Conservation (phyloP, 2,329 filamentous ascomycete genomes). For the Dissoconium aciculare region DNA sequence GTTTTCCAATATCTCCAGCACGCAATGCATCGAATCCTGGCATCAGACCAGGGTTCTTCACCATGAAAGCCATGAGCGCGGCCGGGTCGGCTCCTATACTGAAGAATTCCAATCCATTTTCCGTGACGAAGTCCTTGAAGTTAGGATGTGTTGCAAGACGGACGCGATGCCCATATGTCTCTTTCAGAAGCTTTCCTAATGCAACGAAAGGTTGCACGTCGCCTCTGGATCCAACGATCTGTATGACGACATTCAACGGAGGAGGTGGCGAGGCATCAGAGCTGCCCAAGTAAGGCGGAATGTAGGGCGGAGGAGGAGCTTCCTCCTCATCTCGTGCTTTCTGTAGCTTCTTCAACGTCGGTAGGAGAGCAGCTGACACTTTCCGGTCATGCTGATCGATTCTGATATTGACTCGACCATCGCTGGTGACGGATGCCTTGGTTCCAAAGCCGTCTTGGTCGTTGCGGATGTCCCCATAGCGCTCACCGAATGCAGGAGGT, state of each 20-base stretch:
- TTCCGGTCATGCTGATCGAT: constrained; percentile 56
- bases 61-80: constrained; percentile 61
- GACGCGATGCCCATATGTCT: constrained; percentile 34
- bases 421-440: constrained; percentile 34
- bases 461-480: constrained; percentile 24
- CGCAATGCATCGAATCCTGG: constrained; percentile 63
- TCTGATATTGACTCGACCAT: constrained; percentile 66
- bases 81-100: constrained; percentile 37
- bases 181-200: constrained; percentile 34
- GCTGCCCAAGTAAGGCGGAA: constrained; percentile 57
- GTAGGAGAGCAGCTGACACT: constrained; percentile 52
- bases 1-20: constrained; percentile 60
- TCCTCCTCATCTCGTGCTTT: constrained; percentile 33
- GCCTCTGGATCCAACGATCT: constrained; percentile 35
- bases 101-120: constrained; percentile 38
- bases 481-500: constrained; percentile 27
- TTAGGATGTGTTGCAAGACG: constrained; percentile 35
- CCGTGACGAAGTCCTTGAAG: constrained; percentile 35
- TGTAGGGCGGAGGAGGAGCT: constrained; percentile 48
- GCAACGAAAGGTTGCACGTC: constrained; percentile 39
- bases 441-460: constrained; percentile 27
- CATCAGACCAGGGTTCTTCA: constrained; percentile 76
- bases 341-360: constrained; percentile 45
- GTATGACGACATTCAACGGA: constrained; percentile 35
- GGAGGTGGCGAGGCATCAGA: constrained; percentile 40